Base-by-base conservation (phyloP, 768 basidiomycete genomes). In the Pulveroboletus sp. region DNA sequence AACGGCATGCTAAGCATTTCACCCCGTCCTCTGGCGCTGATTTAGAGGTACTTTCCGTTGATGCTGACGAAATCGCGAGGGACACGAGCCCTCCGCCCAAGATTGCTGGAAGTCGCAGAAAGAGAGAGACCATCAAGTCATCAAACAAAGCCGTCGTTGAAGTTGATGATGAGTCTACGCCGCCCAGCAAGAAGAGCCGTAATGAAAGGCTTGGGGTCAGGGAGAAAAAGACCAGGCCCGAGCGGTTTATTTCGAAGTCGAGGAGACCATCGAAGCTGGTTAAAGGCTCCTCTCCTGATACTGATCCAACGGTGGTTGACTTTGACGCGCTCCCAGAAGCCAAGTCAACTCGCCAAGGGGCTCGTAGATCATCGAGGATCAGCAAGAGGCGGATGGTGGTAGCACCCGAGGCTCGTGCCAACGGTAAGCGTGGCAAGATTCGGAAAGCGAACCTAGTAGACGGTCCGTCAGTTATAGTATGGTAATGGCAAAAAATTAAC, bases 211-310 rank as follows among this genome's bases (percentile, higher is more conserved):
- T 34, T 27, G 37, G 19, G 21, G 27, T 27, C 14, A 33, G 14
- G 19, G 48, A 39, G 20, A 29, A 52, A 29, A 47, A 34, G 12
- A n/a, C 39, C 40, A 36, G 43, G 16, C 27, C 20, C 27, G 43
- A 43, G 13, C 40, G 47, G 11, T 45, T 55, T 7, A 40, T 24
- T 17, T 42, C 49, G 21, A 46, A 51, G 24, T 52, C 56, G 4
- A 74, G 66, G 47, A 70, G 64, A 50, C 67, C 64, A 49, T 61
- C 61, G 3, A 69, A 64, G 52, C 70, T 68, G 53, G 63, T 56
- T 16, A 67, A 68, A 31, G 55, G 56, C 21, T 65, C 72, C 6
- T 69, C 73, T 24, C 63, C 70, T 17, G 35, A 33, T 4, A 46
- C 47, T 16, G 44, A 33, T 44, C 40, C 43, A 2, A 49, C 45